Conservation (phyloP, 139 green algal genomes). For the Parachlorella kessleri region DNA sequence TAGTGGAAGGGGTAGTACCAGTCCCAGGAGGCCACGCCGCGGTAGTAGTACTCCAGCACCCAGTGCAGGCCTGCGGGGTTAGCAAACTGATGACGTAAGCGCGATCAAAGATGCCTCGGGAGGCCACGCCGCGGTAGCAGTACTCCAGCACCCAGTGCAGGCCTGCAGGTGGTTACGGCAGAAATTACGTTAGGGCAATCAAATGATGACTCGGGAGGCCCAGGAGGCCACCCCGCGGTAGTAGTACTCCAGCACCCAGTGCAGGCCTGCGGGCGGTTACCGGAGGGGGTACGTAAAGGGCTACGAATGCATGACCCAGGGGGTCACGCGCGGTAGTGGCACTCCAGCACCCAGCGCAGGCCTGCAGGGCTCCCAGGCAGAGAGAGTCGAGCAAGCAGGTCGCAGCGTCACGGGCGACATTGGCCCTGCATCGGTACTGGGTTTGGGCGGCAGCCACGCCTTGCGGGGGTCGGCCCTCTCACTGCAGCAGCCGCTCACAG, state of each 20-base stretch:
- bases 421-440: too few species aligned
- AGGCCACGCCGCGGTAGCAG: slow-evolving; percentile 92
- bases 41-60: slow-evolving; percentile 97
- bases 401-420: too few species aligned
- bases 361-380: too few species aligned
- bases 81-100: neutral
- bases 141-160: slow-evolving; percentile 95
- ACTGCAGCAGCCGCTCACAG: too few species aligned
- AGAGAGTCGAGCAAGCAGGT: too few species aligned
- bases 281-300: too few species aligned
- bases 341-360: neutral
- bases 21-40: slow-evolving; percentile 87
- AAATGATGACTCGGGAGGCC: neutral
- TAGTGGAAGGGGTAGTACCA: slow-evolving; percentile 97
- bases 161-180: too few species aligned
- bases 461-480: too few species aligned
- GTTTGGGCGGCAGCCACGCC: too few species aligned
- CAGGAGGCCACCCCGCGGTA: neutral
- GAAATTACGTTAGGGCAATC: neutral
- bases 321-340: too few species aligned
- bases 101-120: slow-evolving; percentile 56
- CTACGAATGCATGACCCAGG: too few species aligned
- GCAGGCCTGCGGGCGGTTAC: too few species aligned
- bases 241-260: neutral
- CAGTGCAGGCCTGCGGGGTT: slow-evolving; percentile 78